phyloP scores from a whole-genome alignment of 83 land plant genomes.

The Diphasiastrum complanatum region DNA sequence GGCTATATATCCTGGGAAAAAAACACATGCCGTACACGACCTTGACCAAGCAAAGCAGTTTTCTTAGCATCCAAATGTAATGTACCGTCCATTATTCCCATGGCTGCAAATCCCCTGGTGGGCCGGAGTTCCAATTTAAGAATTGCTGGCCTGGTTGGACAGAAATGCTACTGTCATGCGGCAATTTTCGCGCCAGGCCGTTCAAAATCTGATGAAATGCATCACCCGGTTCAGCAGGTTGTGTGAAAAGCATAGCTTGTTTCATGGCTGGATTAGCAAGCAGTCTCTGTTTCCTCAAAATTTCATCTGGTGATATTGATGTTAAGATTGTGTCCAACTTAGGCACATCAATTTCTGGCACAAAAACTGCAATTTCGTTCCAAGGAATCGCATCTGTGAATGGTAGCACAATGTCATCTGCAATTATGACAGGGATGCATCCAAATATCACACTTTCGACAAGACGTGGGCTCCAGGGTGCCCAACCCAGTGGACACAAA shows the following conservation, averaged over 20 bases:
- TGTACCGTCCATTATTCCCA: conserved; percentile 60
- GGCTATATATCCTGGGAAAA: no score
- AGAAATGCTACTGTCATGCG: conserved; percentile 51
- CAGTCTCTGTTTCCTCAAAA: conserved; percentile 66
- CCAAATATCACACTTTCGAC: conserved; percentile 81
- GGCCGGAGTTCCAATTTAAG: conserved; percentile 74
- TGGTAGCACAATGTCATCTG: conserved; percentile 75
- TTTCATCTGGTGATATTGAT: conserved; percentile 60
- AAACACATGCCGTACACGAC: no score
- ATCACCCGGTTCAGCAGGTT: conserved; percentile 78
- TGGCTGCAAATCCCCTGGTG: conserved; percentile 70
- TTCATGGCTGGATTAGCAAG: conserved; percentile 85
- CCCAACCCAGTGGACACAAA: conserved; percentile 81
- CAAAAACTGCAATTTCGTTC: conserved; percentile 81
- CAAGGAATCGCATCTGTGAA: conserved; percentile 86
- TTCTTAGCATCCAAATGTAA: no score
- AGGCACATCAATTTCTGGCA: conserved; percentile 72
- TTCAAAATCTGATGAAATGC: conserved; percentile 84
- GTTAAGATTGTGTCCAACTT: conserved; percentile 71
- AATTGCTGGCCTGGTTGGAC: conserved; percentile 52
- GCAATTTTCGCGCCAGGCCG: conserved; percentile 72
- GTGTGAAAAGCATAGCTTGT: conserved; percentile 79
- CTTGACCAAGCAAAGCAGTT: no score
- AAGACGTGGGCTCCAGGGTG: conserved; percentile 81
- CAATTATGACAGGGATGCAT: conserved; percentile 80